Conservation (phyloP, 331 rosid species). For the Pyrus hybrid region DNA sequence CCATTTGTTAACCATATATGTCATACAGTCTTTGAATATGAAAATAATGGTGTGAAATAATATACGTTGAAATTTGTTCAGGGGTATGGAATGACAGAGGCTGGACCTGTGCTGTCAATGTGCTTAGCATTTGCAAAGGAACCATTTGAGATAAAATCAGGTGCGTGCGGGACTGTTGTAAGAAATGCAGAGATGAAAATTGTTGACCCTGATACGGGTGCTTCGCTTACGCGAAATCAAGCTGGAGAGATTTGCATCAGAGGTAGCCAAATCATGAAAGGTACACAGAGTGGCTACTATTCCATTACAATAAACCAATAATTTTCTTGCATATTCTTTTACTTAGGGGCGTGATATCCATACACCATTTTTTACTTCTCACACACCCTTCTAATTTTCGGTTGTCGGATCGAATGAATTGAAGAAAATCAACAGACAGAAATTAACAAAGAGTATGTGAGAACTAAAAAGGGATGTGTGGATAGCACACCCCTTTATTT, state of each 20-base stretch:
- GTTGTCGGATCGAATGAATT: too few relatives aligned
- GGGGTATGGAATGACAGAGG: constrained; percentile 94
- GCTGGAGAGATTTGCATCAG: constrained; percentile 79
- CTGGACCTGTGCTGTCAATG: constrained; percentile 69
- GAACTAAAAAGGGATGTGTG: too few relatives aligned
- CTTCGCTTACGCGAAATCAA: constrained; percentile 52
- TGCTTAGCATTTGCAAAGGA: constrained; percentile 67
- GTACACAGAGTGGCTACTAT: constrained; percentile 4
- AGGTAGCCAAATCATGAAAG: constrained; percentile 84
- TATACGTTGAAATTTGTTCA: not conserved
- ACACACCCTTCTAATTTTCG: too few relatives aligned
- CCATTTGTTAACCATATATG: too few relatives aligned
- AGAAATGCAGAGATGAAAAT: constrained; percentile 83
- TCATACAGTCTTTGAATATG: too few relatives aligned
- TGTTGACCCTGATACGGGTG: constrained; percentile 37
- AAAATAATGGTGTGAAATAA: not conserved
- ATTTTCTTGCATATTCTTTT: not conserved
- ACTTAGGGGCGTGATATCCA: too few relatives aligned
- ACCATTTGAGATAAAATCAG: constrained; percentile 50
- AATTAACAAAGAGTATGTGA: too few relatives aligned
- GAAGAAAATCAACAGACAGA: too few relatives aligned
- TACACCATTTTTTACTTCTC: too few relatives aligned
- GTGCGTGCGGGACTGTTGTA: constrained; percentile 75
- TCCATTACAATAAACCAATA: not conserved
- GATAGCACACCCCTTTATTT: too few relatives aligned